Base-by-base conservation (phyloP, 2,329 filamentous ascomycete genomes). In the Fusarium beomiforme region DNA sequence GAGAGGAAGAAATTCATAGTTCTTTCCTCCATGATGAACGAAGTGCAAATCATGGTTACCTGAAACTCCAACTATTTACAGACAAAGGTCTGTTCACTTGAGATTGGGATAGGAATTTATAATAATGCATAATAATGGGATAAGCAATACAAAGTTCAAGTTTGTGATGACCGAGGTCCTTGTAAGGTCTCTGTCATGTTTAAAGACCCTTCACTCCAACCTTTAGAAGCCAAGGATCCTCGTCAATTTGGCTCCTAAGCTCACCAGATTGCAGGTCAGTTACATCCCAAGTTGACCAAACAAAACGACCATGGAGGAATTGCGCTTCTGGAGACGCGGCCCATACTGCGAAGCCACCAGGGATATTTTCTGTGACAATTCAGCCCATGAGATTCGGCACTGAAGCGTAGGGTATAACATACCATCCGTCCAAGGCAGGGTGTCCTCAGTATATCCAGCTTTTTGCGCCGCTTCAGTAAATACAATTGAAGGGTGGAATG, bases 221-320 rank as follows among this genome's bases (percentile, higher is more conserved):
- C 17, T 73, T 76, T 3, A 77, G 71, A 16, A 75, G 33, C 66
- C 70, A 71, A 3, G 71, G 61, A 4, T 77, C 69, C 1, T 43
- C 29, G 5, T 69, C 64, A 26, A 77, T 63, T 14, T 63, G 53
- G 0, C 39, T 41, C 24, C 66, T 61, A 5, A 70, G 36, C 3
- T 65, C 41, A 4, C 67, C 64, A 5, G 60, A 58, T 10, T 33
- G 33, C 4, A 87, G 72, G 64, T 86, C 84, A n/a, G 84, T 80
- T 3, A 86, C 81, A 73, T 87, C 85, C 85, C 84, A 87, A 24
- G 84, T 85, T 10, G 80, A 79, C 82, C 84, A 87, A 3, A 85
- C 72, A n/a, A 84, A 83, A 31, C 83, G 83, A 2, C 81, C 79
- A 46, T 83, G 83, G 10, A 87, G 74, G 51, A 87, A 87, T 2